Percentiles rank a stretch among this genome's conserved stretches.
Evolutionary conservation across 768 basidiomycete species (phyloP).

Genomic region (Leucogyrophana mollusca): DNA sequence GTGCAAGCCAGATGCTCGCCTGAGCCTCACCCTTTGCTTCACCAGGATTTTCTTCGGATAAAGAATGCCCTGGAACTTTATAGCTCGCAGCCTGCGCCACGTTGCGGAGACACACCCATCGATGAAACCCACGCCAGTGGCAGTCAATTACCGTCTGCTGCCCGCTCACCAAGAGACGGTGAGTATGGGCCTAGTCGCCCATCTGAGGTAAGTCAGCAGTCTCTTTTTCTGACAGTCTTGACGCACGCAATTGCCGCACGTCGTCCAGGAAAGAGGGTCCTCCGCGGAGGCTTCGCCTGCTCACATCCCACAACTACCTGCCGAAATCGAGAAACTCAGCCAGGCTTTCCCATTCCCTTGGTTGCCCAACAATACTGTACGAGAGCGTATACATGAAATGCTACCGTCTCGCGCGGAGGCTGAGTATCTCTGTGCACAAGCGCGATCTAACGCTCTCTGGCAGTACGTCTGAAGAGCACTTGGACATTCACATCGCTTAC

Average conservation of each 20-base stretch:
- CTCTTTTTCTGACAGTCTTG: not conserved
- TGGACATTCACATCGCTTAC: not conserved
- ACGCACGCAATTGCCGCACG: not conserved
- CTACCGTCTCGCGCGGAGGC: constrained; percentile 62
- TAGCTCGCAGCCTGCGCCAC: constrained; percentile 25
- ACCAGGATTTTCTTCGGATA: constrained; percentile 57
- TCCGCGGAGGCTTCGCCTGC: constrained; percentile 19
- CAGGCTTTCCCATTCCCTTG: constrained; percentile 71
- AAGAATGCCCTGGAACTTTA: constrained; percentile 71
- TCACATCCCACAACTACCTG: constrained; percentile 21
- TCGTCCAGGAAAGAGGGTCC: constrained; percentile 21
- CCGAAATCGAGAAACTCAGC: constrained; percentile 48
- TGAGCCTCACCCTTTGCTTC: constrained; percentile 54
- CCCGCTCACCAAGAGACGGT: constrained; percentile 6
- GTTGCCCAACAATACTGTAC: constrained; percentile 60
- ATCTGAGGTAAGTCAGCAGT: constrained; percentile 20
- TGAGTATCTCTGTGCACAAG: constrained; percentile 58
- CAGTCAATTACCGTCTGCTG: constrained; percentile 3
- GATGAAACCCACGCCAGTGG: constrained; percentile 13
- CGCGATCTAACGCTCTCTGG: constrained; percentile 68
- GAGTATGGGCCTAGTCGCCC: constrained; percentile 14
- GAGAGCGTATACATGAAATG: constrained; percentile 61
- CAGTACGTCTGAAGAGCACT: constrained; percentile 46
- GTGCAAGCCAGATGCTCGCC: constrained; percentile 40
- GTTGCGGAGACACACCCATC: not conserved